Percentiles rank a stretch among this genome's conserved stretches.
phyloP scores from a whole-genome alignment of 345 rosid genomes.

The Fremontodendron californicum region DNA sequence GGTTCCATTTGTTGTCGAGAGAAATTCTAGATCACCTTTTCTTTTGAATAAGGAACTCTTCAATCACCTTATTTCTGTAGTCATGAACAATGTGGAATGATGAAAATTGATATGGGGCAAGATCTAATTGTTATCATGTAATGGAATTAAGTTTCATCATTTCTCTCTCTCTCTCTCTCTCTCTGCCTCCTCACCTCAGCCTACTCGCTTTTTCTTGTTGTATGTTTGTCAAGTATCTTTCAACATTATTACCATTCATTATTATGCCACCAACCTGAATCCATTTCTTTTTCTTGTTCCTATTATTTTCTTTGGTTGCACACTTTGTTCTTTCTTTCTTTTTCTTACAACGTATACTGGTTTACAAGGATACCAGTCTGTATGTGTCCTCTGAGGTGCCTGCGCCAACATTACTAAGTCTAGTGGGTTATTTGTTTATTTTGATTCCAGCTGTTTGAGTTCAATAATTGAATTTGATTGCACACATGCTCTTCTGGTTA shows the following conservation, averaged over 20 bases:
- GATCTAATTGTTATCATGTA: not conserved
- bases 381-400: not conserved
- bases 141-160: not conserved
- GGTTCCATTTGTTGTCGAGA: not conserved
- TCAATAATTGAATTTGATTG: not conserved
- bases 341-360: not conserved
- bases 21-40: not conserved
- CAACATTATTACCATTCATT: not conserved
- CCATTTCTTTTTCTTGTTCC: not conserved
- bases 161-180: not conserved
- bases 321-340: not conserved
- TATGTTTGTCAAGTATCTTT: not conserved
- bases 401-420: not conserved
- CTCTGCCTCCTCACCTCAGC: not conserved
- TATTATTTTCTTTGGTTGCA: not conserved
- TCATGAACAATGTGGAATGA: not conserved
- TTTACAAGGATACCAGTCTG: not conserved
- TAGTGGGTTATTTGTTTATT: not conserved
- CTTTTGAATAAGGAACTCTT: not conserved
- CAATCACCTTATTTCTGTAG: not conserved
- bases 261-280: not conserved
- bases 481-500: not conserved
- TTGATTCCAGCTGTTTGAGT: not conserved
- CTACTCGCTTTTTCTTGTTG: not conserved
- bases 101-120: not conserved